phyloP scores from a whole-genome alignment of 208 protist species.

The Acanthamoeba lenticulata region DNA sequence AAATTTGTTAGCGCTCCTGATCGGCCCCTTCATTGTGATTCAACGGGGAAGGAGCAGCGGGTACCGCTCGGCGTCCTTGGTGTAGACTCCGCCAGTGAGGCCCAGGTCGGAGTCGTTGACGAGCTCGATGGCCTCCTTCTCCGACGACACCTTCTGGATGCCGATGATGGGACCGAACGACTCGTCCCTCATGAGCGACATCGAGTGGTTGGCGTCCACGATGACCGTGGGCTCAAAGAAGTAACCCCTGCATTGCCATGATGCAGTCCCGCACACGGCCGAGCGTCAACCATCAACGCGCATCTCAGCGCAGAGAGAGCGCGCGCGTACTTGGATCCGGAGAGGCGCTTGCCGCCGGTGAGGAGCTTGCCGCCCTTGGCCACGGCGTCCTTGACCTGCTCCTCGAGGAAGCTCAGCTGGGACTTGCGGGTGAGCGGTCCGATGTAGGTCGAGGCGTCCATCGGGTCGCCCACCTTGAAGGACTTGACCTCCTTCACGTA shows the following conservation, averaged over 20 bases:
- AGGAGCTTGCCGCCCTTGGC: slow-evolving; percentile 70
- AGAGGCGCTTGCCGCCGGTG: slow-evolving; percentile 67
- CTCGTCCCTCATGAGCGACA: slow-evolving; percentile 75
- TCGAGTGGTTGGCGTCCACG: slow-evolving; percentile 64
- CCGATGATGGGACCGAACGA: slow-evolving; percentile 75
- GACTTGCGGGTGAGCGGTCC: slow-evolving; percentile 71
- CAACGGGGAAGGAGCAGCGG: background rate
- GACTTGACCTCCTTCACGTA: slow-evolving; percentile 59
- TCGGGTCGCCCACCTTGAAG: slow-evolving; percentile 73
- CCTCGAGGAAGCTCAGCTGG: slow-evolving; percentile 54
- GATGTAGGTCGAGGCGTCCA: slow-evolving; percentile 69
- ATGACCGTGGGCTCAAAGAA: slow-evolving; percentile 77
- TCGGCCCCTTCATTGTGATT: background rate
- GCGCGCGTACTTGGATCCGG: background rate
- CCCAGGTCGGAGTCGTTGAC: slow-evolving; percentile 78
- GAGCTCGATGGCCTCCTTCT: slow-evolving; percentile 61
- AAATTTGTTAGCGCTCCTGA: too few relatives aligned
- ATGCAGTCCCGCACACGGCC: too few relatives aligned
- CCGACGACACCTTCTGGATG: slow-evolving; percentile 41
- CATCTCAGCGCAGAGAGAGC: background rate
- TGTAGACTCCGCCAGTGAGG: slow-evolving; percentile 70
- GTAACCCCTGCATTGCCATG: slow-evolving; percentile 68
- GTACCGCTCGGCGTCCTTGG: background rate
- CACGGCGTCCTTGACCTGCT: slow-evolving; percentile 64
- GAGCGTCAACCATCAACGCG: background rate